A percentile compares a stretch with the other conserved stretches of the same genome.
Evolutionary conservation across 225 moss, liverwort and hornwort genomes (phyloP).

Genomic region (Polytrichum formosum): DNA sequence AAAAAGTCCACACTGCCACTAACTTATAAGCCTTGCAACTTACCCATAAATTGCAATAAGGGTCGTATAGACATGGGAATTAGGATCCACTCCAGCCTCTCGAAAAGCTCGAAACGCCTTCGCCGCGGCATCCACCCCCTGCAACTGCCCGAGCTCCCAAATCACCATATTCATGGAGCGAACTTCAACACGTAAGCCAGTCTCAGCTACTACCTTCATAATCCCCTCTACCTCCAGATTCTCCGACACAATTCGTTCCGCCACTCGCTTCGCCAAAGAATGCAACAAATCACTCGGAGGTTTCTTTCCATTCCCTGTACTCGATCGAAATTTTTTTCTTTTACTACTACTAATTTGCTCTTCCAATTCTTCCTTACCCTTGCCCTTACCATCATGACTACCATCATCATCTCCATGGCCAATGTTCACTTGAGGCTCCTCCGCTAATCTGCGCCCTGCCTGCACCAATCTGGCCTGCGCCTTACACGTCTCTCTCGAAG

Average conservation of each 20-base stretch:
- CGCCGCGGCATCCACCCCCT: conserved; percentile 42
- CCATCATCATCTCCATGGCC: conserved; percentile 3
- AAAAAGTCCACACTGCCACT: no score
- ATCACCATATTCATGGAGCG: conserved; percentile 62
- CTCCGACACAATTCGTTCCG: conserved; percentile 30
- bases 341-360: conserved; percentile 10
- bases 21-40: not conserved
- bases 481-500: not conserved
- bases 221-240: conserved; percentile 30
- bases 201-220: conserved; percentile 42
- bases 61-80: conserved; percentile 54
- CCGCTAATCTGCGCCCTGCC: conserved; percentile 19
- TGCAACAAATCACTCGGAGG: conserved; percentile 40
- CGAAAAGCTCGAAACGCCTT: conserved; percentile 59
- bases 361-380: conserved; percentile 8
- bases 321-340: conserved; percentile 9
- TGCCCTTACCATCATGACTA: conserved; percentile 8
- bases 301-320: conserved; percentile 23
- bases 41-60: conserved; percentile 58
- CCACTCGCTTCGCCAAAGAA: conserved; percentile 39
- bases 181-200: conserved; percentile 51
- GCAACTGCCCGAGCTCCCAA: conserved; percentile 62
- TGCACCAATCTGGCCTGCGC: not conserved
- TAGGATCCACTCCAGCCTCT: conserved; percentile 44
- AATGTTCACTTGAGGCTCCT: conserved; percentile 16